Evolutionary conservation across 163 green algal species (phyloP).

Genomic region (Picocystis sp.): DNA sequence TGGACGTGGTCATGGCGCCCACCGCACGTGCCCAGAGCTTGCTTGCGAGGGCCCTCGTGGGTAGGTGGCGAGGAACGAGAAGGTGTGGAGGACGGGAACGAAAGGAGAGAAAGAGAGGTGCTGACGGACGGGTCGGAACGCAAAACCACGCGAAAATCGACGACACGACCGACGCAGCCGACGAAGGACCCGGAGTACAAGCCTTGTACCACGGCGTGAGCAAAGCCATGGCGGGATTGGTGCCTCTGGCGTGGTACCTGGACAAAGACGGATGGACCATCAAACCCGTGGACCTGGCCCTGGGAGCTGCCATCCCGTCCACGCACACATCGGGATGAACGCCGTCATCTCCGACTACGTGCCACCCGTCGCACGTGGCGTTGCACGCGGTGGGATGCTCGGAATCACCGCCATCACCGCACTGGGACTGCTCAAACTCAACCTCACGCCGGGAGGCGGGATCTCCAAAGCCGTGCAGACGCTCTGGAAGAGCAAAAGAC

Average conservation of each 20-base stretch:
- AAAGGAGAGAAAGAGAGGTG: too few species aligned
- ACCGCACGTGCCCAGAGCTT: too few species aligned
- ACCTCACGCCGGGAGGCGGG: not conserved
- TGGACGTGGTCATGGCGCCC: too few species aligned
- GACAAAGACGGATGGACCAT: conserved; percentile 4
- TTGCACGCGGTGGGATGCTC: not conserved
- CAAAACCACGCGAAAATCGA: too few species aligned
- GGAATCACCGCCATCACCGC: conserved; percentile 3
- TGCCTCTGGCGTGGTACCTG: conserved; percentile 1
- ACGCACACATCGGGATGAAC: conserved; percentile 57
- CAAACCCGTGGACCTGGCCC: conserved; percentile 4
- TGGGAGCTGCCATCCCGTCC: conserved; percentile 31
- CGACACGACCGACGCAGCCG: too few species aligned
- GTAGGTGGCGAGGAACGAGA: too few species aligned
- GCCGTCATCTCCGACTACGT: conserved; percentile 53
- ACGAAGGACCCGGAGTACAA: too few species aligned
- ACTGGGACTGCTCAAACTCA: conserved; percentile 7
- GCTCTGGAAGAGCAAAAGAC: too few species aligned
- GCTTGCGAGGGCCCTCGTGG: too few species aligned
- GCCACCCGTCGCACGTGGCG: conserved; percentile 5
- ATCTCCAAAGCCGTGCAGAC: too few species aligned
- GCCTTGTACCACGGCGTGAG: conserved; percentile 1
- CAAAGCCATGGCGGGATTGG: conserved; percentile 3
- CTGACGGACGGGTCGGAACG: too few species aligned
- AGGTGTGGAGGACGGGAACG: too few species aligned